A percentile compares a stretch with the other conserved stretches of the same genome.
phyloP scores from a whole-genome alignment of 257 asterid species.

The Gentiana macrophylla region DNA sequence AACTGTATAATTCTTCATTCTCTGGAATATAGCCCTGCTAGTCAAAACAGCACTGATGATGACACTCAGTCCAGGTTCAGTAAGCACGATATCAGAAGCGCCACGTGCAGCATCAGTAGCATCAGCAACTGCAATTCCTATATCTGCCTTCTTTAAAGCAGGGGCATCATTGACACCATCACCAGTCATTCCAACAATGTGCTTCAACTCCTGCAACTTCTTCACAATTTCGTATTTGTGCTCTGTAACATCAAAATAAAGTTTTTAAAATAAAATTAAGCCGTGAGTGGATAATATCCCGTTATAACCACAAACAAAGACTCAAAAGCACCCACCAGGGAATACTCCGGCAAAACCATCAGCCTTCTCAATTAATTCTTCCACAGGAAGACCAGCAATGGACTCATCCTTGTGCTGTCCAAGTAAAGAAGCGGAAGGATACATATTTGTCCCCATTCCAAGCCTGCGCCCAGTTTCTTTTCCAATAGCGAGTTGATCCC shows the following conservation, averaged over 20 bases:
- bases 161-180: conserved; percentile 73
- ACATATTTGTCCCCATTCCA: conserved; percentile 70
- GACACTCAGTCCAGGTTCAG: conserved; percentile 59
- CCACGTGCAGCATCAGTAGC: conserved; percentile 65
- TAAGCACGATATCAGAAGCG: conserved; percentile 59
- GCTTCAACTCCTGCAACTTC: conserved; percentile 41
- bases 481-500: conserved; percentile 54
- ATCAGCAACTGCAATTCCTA: conserved; percentile 64
- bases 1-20: conserved; percentile 54
- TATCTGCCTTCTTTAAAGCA: conserved; percentile 54
- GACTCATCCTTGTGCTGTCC: conserved; percentile 41
- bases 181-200: conserved; percentile 68
- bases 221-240: conserved; percentile 65
- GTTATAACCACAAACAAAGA: too few species aligned
- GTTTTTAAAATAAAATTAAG: background rate
- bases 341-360: conserved; percentile 66
- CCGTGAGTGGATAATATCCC: too few species aligned
- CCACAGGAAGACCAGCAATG: conserved; percentile 35
- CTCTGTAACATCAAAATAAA: conserved; percentile 21
- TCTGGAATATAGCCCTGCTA: conserved; percentile 61
- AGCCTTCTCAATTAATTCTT: conserved; percentile 58
- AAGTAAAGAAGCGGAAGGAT: conserved; percentile 48
- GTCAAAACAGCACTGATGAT: conserved; percentile 58
- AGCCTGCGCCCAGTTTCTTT: conserved; percentile 56
- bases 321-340: conserved; percentile 29